Base-by-base conservation (phyloP, 78 protist species). In the Chrysochromulina parva region DNA sequence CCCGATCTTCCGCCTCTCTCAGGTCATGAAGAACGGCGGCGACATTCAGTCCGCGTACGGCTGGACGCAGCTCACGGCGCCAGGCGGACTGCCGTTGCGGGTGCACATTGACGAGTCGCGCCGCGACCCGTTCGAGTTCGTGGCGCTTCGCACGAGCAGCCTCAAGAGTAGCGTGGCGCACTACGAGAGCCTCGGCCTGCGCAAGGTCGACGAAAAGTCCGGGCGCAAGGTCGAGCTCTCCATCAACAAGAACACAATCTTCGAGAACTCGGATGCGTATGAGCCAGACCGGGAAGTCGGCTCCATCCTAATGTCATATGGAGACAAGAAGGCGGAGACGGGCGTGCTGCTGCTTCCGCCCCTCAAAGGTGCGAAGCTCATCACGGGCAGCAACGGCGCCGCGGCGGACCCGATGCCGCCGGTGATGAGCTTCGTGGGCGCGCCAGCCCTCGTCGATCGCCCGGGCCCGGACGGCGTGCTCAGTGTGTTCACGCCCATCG, bases 101-200 rank as follows among this genome's bases (percentile, higher is more conserved):
- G 86, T 78, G 62, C 82, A n/a, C 22, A 52, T 78, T 62, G 59
- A 53, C 47, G 86, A 53, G 47, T 0, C 19, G 58, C 86, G 86
- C 13, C 58, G 86, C 1, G 86, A 78, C 60, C 86, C 86, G 19
- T 52, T 78, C 47, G 86, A 78, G 86, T 19, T 78, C 24, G 55
- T 74, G 13, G 84, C 84, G 55, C 22, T 74, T 5, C 84, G 84
- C 17, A 55, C 19, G 55, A 1, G 22, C 55, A 11, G 11, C 47
- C 10, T 48, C n/a, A 26, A 48, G 9, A 26, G 38, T 1, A 55
- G 57, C 55, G 55, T 48, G n/a, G 11, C 2, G 55, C 54, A 74
- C 55, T 74, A 48, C 55, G 28, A 0, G n/a, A 5, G 84, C 55
- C 78, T 69, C 13, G 78, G 78, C 11, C 22, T 69, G 78, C 50